Evolutionary conservation across 1,139 yeast species (phyloP).

Genomic region (Yamadazyma sp.): DNA sequence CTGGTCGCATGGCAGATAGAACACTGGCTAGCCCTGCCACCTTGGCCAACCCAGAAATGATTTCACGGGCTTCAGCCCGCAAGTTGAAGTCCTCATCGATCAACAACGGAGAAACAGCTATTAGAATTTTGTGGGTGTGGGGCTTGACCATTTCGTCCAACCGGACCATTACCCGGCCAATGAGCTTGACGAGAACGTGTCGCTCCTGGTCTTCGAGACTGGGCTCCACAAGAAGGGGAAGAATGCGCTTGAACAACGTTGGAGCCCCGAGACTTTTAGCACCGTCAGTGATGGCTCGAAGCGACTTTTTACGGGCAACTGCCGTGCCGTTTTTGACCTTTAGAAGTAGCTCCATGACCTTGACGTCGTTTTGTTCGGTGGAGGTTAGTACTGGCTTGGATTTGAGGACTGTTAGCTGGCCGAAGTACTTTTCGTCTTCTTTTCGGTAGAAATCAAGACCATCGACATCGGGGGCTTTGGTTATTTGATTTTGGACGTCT

Average conservation of each 20-base stretch:
- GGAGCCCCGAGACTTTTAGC: constrained; percentile 71
- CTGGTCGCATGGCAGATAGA: constrained; percentile 76
- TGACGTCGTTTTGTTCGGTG: constrained; percentile 60
- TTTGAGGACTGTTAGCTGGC: constrained; percentile 49
- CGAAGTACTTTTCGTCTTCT: constrained; percentile 73
- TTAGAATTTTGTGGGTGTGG: constrained; percentile 67
- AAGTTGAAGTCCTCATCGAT: constrained; percentile 77
- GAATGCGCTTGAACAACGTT: constrained; percentile 61
- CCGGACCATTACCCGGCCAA: constrained; percentile 66
- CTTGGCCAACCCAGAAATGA: constrained; percentile 69
- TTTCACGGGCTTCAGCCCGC: constrained; percentile 77
- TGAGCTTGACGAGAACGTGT: constrained; percentile 73
- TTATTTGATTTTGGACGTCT: constrained; percentile 10
- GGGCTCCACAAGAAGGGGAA: constrained; percentile 76
- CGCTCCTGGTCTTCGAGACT: constrained; percentile 80
- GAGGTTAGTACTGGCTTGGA: constrained; percentile 31
- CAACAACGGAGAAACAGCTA: constrained; percentile 75
- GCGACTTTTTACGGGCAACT: constrained; percentile 63
- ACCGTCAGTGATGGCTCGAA: constrained; percentile 65
- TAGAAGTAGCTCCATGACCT: constrained; percentile 62
- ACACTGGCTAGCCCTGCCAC: constrained; percentile 83
- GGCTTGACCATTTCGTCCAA: constrained; percentile 70
- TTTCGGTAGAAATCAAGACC: constrained; percentile 65
- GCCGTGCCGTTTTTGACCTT: constrained; percentile 80
- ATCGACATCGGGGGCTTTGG: constrained; percentile 48